phyloP scores from a whole-genome alignment of 2,329 filamentous ascomycete species.

The Aspergillus fischeri region DNA sequence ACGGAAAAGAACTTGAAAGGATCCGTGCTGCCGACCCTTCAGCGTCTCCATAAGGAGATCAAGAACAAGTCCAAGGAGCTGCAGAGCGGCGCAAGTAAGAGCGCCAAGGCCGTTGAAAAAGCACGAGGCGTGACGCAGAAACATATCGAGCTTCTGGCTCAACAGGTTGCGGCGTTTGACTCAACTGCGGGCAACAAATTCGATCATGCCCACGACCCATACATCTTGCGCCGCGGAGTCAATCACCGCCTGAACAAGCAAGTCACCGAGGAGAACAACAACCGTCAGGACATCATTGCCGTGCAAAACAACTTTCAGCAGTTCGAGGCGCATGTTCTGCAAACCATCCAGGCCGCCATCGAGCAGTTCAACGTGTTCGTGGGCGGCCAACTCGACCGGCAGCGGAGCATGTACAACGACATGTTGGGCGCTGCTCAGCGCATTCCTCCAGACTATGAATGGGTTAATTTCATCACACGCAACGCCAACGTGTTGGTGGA shows the following conservation, averaged over 20 bases:
- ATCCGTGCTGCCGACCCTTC: conserved; percentile 79
- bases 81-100: conserved; percentile 72
- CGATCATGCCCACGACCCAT: conserved; percentile 74
- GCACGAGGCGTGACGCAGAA: conserved; percentile 82
- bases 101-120: conserved; percentile 88
- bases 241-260: conserved; percentile 84
- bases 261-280: conserved; percentile 92
- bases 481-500: conserved; percentile 71
- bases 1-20: conserved; percentile 88
- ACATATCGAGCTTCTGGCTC: conserved; percentile 89
- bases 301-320: conserved; percentile 86
- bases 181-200: conserved; percentile 65
- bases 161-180: conserved; percentile 77
- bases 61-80: conserved; percentile 95
- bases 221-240: conserved; percentile 77
- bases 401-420: conserved; percentile 74
- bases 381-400: conserved; percentile 75
- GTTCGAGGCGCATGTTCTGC: conserved; percentile 82
- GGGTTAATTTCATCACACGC: conserved; percentile 75
- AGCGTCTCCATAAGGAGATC: conserved; percentile 90
- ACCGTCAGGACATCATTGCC: conserved; percentile 81
- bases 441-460: conserved; percentile 83
- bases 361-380: conserved; percentile 78
- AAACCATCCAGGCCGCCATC: conserved; percentile 77
- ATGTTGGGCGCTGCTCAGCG: conserved; percentile 73